Conservation (phyloP, 2,329 filamentous ascomycete species). For the Penicillium sp. region DNA sequence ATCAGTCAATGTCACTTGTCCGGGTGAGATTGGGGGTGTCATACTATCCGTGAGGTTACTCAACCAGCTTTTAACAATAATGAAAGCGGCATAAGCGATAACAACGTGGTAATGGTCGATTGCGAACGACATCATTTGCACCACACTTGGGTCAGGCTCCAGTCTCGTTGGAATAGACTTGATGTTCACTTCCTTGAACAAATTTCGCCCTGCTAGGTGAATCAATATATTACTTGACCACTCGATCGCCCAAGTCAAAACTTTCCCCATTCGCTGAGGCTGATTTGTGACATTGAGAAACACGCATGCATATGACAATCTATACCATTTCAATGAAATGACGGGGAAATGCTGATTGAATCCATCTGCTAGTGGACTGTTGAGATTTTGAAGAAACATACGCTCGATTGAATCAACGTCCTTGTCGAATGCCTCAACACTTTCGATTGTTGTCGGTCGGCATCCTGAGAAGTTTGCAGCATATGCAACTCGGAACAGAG, state of each 20-base stretch:
- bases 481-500: conserved; percentile 3
- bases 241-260: conserved; percentile 7
- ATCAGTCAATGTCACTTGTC: no score
- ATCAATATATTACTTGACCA: conserved; percentile 6
- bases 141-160: conserved; percentile 5
- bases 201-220: neutral
- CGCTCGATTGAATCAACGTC: conserved; percentile 4
- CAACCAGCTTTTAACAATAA: conserved; percentile 7
- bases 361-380: neutral
- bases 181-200: neutral
- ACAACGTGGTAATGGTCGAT: conserved; percentile 10
- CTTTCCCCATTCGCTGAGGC: conserved; percentile 1
- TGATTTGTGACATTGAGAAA: conserved; percentile 4
- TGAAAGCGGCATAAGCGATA: conserved; percentile 4
- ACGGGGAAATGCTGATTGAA: conserved; percentile 4
- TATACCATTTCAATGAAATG: conserved; percentile 4
- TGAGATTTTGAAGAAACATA: neutral
- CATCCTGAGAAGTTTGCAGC: conserved; percentile 1
- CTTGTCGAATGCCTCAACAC: conserved; percentile 7
- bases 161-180: neutral
- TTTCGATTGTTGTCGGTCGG: conserved; percentile 7
- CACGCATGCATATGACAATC: conserved; percentile 5
- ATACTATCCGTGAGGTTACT: conserved; percentile 4
- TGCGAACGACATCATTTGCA: conserved; percentile 6
- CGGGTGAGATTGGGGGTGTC: neutral